These are phyloP conservation scores for Priceomyces melissophilus DNA, from an alignment of 805 yeast species.

Conservation along the genomic window DNA sequence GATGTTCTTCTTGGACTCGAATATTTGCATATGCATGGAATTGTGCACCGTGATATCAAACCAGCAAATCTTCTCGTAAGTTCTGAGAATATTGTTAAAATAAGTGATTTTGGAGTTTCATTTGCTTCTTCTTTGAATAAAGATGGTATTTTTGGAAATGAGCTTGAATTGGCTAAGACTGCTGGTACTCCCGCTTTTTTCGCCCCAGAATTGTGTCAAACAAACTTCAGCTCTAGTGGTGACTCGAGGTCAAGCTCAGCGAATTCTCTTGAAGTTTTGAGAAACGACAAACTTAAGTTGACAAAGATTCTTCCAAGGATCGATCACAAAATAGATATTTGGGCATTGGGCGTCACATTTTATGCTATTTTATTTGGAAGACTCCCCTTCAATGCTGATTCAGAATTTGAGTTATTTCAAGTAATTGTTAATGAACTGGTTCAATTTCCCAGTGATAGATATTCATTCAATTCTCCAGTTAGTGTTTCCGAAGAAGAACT, in stretches of 20 bases:
- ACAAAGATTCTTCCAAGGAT: constrained; percentile 45
- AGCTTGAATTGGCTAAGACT: constrained; percentile 85
- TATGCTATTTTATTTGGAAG: constrained; percentile 85
- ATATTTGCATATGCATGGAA: constrained; percentile 84
- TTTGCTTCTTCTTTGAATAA: constrained; percentile 55
- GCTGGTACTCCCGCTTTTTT: constrained; percentile 98
- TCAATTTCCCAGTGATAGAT: constrained; percentile 48
- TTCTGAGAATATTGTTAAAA: constrained; percentile 72
- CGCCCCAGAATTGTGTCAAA: constrained; percentile 87
- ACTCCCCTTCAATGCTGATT: constrained; percentile 84
- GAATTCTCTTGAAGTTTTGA: constrained; percentile 20
- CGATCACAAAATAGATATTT: constrained; percentile 85
- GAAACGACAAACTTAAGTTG: constrained; percentile 16
- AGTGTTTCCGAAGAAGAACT: constrained; percentile 41
- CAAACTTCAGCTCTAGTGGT: constrained; percentile 35
- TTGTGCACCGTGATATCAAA: constrained; percentile 91
- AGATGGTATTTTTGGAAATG: constrained; percentile 43
- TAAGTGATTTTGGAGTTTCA: constrained; percentile 96
- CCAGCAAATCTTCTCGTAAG: constrained; percentile 86
- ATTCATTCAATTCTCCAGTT: constrained; percentile 35
- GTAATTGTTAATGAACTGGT: constrained; percentile 66
- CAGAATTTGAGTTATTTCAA: constrained; percentile 81
- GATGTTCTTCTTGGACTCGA: constrained; percentile 87
- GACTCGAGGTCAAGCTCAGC: constrained; percentile 13
- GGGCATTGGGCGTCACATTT: constrained; percentile 94